Base-by-base conservation (phyloP, 1,284 basidiomycete species). In the Ganoderma leucocontextum region DNA sequence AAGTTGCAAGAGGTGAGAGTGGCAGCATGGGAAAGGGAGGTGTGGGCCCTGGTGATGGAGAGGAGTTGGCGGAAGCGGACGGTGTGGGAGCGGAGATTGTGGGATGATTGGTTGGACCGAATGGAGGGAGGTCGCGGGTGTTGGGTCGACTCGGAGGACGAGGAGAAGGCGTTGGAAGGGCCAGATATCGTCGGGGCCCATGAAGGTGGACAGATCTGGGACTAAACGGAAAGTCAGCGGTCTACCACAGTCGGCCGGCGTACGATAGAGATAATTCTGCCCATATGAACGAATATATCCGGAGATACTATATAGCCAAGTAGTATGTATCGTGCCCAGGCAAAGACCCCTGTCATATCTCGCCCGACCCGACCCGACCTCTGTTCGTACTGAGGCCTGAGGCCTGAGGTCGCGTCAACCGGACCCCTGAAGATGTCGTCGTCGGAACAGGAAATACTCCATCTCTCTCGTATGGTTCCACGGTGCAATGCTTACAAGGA, bases 81-180 rank as follows among this genome's bases (percentile, higher is more conserved):
- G 10, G 41, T 22, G 2, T 69, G 67, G 67, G 60, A 36, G 12
- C 47, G 57, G 2, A 61, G 64, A 5, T 22, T 66, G 22, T 58
- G 52, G 19, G 49, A 63, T 17, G 41, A 69, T 15, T 69, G 68
- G 68, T 13, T 63, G 41, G 58, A 69, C 12, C 44, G 65, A 15
- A 69, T 69, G 38, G 44, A 60, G 13, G 68, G 68, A 17, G 49
- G 64, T 4, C 25, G 25, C 4, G 68, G 68, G 10, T 69, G 68
- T 41, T 69, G 68, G 68, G 58, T 66, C 1, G 17, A 47, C 59
- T 61, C 61, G 41, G 58, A 53, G 12, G 64, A 58, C 2, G 57
- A 66, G 39, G 64, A 66, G n/a, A 47, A n/a, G 4, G 60, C 33
- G 0, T 42, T 52, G 42, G 63, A 68, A 35, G 41, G 55, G 17